These are phyloP conservation scores for Cylindricascospora bacillispora DNA, from an alignment of 1,139 yeast species.

Conservation along the genomic window DNA sequence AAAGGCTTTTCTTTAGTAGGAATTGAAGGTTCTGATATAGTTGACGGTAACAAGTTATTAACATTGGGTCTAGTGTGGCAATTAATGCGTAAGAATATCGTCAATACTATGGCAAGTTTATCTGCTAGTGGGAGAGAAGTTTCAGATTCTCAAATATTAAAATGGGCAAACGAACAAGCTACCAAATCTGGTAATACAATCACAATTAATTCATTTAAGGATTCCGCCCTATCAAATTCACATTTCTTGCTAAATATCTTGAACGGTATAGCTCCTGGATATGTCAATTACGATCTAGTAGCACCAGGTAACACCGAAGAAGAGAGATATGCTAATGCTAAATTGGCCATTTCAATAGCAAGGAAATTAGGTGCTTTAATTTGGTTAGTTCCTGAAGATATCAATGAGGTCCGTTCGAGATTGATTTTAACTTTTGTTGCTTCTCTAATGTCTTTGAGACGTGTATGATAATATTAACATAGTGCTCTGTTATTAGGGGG, in stretches of 20 bases:
- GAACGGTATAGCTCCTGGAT: constrained; percentile 91
- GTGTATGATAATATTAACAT: too few species aligned
- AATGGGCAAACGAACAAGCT: constrained; percentile 87
- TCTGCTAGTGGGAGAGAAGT: constrained; percentile 62
- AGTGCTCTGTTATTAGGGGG: too few species aligned
- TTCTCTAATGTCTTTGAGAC: constrained; percentile 73
- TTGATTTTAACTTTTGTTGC: constrained; percentile 90
- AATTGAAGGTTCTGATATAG: constrained; percentile 94
- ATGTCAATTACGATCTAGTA: constrained; percentile 90
- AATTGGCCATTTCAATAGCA: constrained; percentile 93
- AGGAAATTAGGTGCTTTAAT: constrained; percentile 96
- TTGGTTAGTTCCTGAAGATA: constrained; percentile 99
- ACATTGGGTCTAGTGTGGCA: constrained; percentile 98
- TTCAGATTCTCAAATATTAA: constrained; percentile 73
- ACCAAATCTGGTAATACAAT: constrained; percentile 68
- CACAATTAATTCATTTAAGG: constrained; percentile 73
- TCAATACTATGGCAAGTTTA: constrained; percentile 63
- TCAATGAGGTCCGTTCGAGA: constrained; percentile 88
- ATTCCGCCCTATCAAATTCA: constrained; percentile 60
- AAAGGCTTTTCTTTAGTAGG: constrained; percentile 90
- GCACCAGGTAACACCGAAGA: constrained; percentile 68
- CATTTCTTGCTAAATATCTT: constrained; percentile 79
- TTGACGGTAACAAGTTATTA: constrained; percentile 82
- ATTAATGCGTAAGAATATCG: constrained; percentile 91
- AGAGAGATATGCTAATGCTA: constrained; percentile 85